Base-by-base conservation (phyloP, 2,329 filamentous ascomycete genomes). In the Metarhizium sp. region DNA sequence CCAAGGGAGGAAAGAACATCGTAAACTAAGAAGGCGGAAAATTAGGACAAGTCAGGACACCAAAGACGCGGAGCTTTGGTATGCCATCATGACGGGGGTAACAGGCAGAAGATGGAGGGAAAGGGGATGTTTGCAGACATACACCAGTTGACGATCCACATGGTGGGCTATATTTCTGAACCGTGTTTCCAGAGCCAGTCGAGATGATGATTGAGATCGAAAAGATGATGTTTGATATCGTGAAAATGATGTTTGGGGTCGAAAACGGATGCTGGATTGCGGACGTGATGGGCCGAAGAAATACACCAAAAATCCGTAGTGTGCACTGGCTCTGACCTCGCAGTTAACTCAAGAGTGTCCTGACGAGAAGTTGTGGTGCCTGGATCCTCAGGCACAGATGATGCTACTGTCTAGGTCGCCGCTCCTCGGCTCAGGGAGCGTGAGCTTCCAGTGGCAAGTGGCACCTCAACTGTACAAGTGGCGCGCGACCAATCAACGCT, bases 61-160 rank as follows among this genome's bases (percentile, higher is more conserved):
- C 50, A 48, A 25, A 18, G 30, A 4, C 6, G 25, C 13, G n/a
- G 20, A 46, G 7, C 20, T 13, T 16, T n/a, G 20, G 25, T 29
- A 29, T 11, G 3, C 7, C 42, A 43, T 34, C 36, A 30, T 48
- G 7, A 18, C 34, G 8, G 13, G 1, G 36, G 34, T 32, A 52
- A 36, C 38, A 52, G 55, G 55, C 40, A 43, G 52, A 50, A 47
- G 46, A 50, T 55, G 52, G 53, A 57, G 18, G 55, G 48, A 51
- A 45, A 52, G 51, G 56, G 18, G 54, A 50, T 49, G 46, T 51
- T 51, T 48, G 54, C 54, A 59, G 62, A 78, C 84, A 70, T 90
- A 95, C 90, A 95, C 90, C 91, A 96, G 82, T 92, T 91, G 71
- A 95, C 76, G 73, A 96, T 88, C 90, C 90, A 95, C 91, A 96